Evolutionary conservation across 306 rosid species (phyloP), one percentile per base, ranked within the genome.

Genomic region (Lotus japonicus): DNA sequence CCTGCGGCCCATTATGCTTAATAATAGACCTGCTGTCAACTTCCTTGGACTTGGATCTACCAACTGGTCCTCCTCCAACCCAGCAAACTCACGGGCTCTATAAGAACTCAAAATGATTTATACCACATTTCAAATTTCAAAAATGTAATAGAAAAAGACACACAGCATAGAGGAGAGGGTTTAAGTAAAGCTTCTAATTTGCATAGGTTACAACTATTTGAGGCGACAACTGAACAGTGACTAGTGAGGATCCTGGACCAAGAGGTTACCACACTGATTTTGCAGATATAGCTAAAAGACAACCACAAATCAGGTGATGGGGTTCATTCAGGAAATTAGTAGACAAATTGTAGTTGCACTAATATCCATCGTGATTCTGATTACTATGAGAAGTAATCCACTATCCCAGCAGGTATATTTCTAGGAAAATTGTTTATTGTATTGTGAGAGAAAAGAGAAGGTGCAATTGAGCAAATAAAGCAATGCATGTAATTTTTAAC

Each of bases 261-360:
- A 50, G 45, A 36, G 62, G 13, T 31, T 12, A 59, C 52, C 74
- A 50, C 14, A 59, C 15, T 14, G 28, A 41, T 38, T 74, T 68
- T 68, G 57, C 19, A 50, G 42, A 49, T 52, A 28, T 73, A 35
- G 8, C 54, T 33, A 33, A 19, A 71, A 11, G 18, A 41, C 19
- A 8, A 9, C 41, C 14, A 19, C 7, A 64, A 56, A 23, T 38
- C 39, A 49, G 38, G 15, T 33, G 41, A 77, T 14, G 62, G 55
- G 50, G 17, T 54, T 61, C 42, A n/a, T 16, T 70, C 62, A 33
- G 57, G 60, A 62, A 69, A 62, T 19, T 55, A 54, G 54, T 44
- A 35, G 35, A 48, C 67, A 75, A 23, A 23, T 4, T 21, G 45
- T 35, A 43, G 11, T 59, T 23, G 19, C 17, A 35, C 56, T 57